These are phyloP conservation scores for Podaxis pistillaris DNA, from an alignment of 768 basidiomycete genomes.

Conservation along the genomic window DNA sequence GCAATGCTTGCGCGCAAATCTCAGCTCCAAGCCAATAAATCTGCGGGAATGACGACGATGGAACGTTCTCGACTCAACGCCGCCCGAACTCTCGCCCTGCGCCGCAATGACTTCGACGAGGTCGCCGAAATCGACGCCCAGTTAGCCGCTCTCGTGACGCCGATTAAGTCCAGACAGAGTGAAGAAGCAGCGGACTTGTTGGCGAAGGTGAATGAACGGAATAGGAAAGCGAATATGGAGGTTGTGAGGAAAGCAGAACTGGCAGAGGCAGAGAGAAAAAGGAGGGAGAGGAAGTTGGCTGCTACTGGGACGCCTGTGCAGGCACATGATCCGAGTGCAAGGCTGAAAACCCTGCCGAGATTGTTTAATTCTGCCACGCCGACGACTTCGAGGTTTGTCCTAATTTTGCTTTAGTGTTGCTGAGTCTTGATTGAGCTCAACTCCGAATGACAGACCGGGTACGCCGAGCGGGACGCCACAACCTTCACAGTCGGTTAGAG, in stretches of 20 bases:
- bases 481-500: slow-evolving; percentile 27
- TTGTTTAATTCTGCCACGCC: slow-evolving; percentile 49
- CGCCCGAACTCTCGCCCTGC: slow-evolving; percentile 69
- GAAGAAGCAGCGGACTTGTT: slow-evolving; percentile 49
- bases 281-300: slow-evolving; percentile 60
- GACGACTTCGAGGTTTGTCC: slow-evolving; percentile 57
- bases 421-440: not conserved
- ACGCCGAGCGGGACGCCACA: slow-evolving; percentile 32
- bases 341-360: slow-evolving; percentile 64
- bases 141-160: slow-evolving; percentile 50
- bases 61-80: slow-evolving; percentile 70
- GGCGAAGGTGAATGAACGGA: slow-evolving; percentile 85
- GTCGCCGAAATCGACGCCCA: slow-evolving; percentile 60
- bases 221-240: slow-evolving; percentile 82
- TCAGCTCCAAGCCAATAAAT: slow-evolving; percentile 31
- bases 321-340: slow-evolving; percentile 54
- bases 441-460: slow-evolving; percentile 36
- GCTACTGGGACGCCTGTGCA: slow-evolving; percentile 36
- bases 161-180: slow-evolving; percentile 17
- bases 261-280: slow-evolving; percentile 64
- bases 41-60: slow-evolving; percentile 40
- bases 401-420: slow-evolving; percentile 6
- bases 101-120: slow-evolving; percentile 69
- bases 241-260: slow-evolving; percentile 76
- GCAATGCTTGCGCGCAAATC: slow-evolving; percentile 74